These are phyloP conservation scores for Cenchrus purpureus DNA, from an alignment of 176 grass and related monocot species.

Conservation along the genomic window DNA sequence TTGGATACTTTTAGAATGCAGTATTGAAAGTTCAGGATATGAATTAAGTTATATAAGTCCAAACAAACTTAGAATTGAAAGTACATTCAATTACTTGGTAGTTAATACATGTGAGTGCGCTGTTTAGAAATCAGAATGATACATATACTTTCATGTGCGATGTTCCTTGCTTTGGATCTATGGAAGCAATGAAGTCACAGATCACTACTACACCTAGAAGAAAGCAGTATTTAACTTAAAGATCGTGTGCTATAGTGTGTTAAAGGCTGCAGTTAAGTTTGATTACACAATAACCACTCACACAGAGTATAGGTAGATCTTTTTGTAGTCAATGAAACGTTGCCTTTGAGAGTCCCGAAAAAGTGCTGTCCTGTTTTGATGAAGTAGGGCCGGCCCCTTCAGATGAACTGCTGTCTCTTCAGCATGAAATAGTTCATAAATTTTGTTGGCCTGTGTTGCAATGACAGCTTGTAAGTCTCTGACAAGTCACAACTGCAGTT, in stretches of 20 bases:
- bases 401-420: neutral
- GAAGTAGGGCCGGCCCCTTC: neutral
- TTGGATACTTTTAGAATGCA: neutral
- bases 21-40: neutral
- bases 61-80: neutral
- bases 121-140: neutral
- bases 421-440: neutral
- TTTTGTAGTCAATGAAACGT: neutral
- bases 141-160: neutral
- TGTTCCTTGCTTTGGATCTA: conserved; percentile 5
- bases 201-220: neutral
- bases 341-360: neutral
- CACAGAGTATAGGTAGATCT: neutral
- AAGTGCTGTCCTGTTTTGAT: neutral
- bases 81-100: neutral
- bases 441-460: neutral
- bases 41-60: conserved; percentile 1
- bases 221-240: neutral
- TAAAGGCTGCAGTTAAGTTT: neutral
- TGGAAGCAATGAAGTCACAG: neutral
- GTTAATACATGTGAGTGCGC: neutral
- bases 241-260: neutral
- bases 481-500: neutral
- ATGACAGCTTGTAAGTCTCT: neutral
- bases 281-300: neutral